These are phyloP conservation scores for Senna siamea DNA, from an alignment of 306 rosid species.

Conservation along the genomic window DNA sequence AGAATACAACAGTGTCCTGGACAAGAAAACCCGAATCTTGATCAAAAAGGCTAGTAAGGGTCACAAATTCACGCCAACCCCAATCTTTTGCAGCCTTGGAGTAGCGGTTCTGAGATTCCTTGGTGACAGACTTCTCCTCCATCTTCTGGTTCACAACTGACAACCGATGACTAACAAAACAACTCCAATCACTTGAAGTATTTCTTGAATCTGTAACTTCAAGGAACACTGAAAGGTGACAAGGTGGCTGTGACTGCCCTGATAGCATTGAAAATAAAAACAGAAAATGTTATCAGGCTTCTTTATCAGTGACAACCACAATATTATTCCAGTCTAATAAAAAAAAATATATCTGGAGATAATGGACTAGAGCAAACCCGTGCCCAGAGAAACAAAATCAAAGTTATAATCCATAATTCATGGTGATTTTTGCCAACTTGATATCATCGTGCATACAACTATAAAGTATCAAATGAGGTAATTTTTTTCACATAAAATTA, in stretches of 20 bases:
- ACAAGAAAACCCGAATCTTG: constrained; percentile 99
- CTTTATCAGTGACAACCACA: constrained; percentile 35
- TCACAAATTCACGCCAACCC: constrained; percentile 99
- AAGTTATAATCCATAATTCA: constrained; percentile 33
- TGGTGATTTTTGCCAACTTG: constrained; percentile 36
- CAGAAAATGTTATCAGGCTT: constrained; percentile 50
- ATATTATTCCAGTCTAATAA: constrained; percentile 25
- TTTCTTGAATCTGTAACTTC: constrained; percentile 98
- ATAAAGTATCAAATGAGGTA: constrained; percentile 31
- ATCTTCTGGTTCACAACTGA: constrained; percentile 91
- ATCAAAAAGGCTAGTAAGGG: constrained; percentile 98
- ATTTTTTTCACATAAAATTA: constrained; percentile 35
- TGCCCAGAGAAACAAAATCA: constrained; percentile 24
- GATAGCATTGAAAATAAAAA: constrained; percentile 65
- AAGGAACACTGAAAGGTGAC: constrained; percentile 99
- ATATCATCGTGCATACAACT: constrained; percentile 40
- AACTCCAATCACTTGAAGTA: constrained; percentile 98
- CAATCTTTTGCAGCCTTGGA: constrained; percentile 99
- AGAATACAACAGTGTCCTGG: constrained; percentile 93
- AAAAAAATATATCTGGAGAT: constrained; percentile 41
- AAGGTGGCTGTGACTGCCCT: constrained; percentile 99
- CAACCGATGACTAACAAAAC: constrained; percentile 97
- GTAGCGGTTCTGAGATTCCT: constrained; percentile 99
- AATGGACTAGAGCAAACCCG: constrained; percentile 27
- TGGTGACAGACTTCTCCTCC: constrained; percentile 97